These are phyloP conservation scores for Monosporascus sp. DNA, from an alignment of 2,329 filamentous ascomycete species.

Conservation along the genomic window DNA sequence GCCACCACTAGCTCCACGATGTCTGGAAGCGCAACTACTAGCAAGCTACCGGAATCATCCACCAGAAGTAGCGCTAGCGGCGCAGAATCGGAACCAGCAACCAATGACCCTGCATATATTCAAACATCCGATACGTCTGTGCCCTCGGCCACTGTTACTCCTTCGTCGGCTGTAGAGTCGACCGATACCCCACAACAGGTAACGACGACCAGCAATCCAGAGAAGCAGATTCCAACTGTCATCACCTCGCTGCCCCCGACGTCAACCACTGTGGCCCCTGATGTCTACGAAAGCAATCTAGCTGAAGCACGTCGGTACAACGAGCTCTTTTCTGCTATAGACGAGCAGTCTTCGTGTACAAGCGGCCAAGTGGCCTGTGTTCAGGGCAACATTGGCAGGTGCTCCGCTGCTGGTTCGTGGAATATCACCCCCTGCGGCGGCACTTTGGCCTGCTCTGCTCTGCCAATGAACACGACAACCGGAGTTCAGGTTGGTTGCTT, in stretches of 20 bases:
- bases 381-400: constrained; percentile 42
- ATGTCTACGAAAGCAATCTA: constrained; percentile 40
- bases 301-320: constrained; percentile 42
- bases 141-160: constrained; percentile 1
- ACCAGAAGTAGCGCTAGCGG: too few relatives aligned
- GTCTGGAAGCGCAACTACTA: not conserved
- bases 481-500: constrained; percentile 48
- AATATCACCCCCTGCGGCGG: constrained; percentile 32
- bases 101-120: too few relatives aligned
- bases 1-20: constrained; percentile 1
- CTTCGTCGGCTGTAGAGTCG: constrained; percentile 11
- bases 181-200: constrained; percentile 16
- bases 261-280: constrained; percentile 36
- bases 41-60: too few relatives aligned
- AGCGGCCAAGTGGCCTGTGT: constrained; percentile 48
- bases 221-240: constrained; percentile 37
- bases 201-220: constrained; percentile 31
- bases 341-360: constrained; percentile 40
- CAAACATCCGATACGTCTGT: not conserved
- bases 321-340: constrained; percentile 38
- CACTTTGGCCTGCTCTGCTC: constrained; percentile 42
- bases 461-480: constrained; percentile 44
- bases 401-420: constrained; percentile 36
- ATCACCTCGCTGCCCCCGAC: constrained; percentile 28
- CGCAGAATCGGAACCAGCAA: not conserved